Conservation (phyloP, 202 grass and related monocot species). For the Panicum virgatum region DNA sequence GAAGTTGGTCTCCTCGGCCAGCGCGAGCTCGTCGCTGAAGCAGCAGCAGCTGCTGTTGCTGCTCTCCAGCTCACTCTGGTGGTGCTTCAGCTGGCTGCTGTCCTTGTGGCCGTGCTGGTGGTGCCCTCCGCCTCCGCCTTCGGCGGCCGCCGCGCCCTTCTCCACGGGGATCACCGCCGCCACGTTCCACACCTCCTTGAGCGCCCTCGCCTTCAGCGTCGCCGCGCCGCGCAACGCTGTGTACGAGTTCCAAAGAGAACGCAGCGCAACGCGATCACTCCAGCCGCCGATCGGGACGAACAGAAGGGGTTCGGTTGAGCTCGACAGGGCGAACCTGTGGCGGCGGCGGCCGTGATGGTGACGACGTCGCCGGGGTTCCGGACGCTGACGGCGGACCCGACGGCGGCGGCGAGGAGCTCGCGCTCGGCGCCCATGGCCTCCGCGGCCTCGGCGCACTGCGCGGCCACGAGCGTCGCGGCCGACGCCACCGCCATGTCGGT, state of each 20-base stretch:
- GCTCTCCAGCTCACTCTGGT: slow-evolving; percentile 47
- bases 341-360: slow-evolving; percentile 88
- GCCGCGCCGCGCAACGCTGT: slow-evolving; percentile 76
- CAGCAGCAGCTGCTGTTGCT: no score
- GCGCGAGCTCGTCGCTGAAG: slow-evolving; percentile 64
- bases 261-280: not conserved
- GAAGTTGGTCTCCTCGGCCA: slow-evolving; percentile 68
- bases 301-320: not conserved
- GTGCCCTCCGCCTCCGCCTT: not conserved
- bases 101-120: slow-evolving; percentile 19
- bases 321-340: slow-evolving; percentile 55
- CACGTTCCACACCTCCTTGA: slow-evolving; percentile 84
- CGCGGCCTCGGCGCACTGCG: slow-evolving; percentile 86
- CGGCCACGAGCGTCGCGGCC: slow-evolving; percentile 84
- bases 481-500: slow-evolving; percentile 85
- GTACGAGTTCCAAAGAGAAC: not conserved
- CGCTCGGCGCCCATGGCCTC: slow-evolving; percentile 85
- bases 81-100: not conserved
- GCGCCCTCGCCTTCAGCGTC: slow-evolving; percentile 75
- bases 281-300: no score
- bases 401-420: slow-evolving; percentile 66
- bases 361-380: slow-evolving; percentile 70
- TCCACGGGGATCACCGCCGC: slow-evolving; percentile 95
- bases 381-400: slow-evolving; percentile 80
- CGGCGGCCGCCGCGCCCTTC: slow-evolving; percentile 48